A percentile compares a stretch with the other conserved stretches of the same genome.
Evolutionary conservation across 2,329 filamentous ascomycete genomes (phyloP).

Genomic region (Trichoderma koningiopsis): DNA sequence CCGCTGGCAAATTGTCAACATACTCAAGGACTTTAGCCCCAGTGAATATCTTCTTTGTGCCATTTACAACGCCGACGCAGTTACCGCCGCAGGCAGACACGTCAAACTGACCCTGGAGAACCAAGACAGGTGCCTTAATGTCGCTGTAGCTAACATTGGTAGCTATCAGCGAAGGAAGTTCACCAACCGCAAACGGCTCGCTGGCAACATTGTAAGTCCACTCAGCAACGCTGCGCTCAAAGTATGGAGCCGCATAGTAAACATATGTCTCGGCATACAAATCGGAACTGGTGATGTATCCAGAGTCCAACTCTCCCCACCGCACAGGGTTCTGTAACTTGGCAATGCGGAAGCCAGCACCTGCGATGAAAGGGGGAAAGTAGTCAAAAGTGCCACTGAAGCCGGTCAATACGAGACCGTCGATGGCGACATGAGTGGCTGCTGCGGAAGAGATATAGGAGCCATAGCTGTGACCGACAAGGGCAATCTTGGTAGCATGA

Average conservation of each 20-base stretch:
- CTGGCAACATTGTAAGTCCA: slow-evolving; percentile 5
- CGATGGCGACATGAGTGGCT: not conserved
- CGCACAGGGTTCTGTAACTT: not conserved
- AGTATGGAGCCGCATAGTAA: slow-evolving; percentile 5
- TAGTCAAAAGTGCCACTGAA: slow-evolving; percentile 11
- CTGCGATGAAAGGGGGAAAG: slow-evolving; percentile 5
- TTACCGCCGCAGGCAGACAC: slow-evolving; percentile 17
- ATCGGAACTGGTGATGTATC: slow-evolving; percentile 11
- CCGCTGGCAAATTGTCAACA: slow-evolving; percentile 12
- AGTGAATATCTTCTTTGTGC: not conserved
- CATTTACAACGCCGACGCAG: slow-evolving; percentile 13
- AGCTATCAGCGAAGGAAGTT: slow-evolving; percentile 9
- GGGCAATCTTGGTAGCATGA: not conserved
- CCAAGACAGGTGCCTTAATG: slow-evolving; percentile 9
- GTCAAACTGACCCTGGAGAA: slow-evolving; percentile 12
- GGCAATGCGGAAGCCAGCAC: not conserved
- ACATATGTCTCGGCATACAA: slow-evolving; percentile 8
- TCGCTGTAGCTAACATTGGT: not conserved
- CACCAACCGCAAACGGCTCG: slow-evolving; percentile 8
- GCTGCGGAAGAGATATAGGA: slow-evolving; percentile 15
- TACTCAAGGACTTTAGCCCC: slow-evolving; percentile 3
- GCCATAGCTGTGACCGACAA: slow-evolving; percentile 12
- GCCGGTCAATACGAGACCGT: slow-evolving; percentile 5
- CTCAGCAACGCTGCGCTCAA: slow-evolving; percentile 13
- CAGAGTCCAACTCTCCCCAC: slow-evolving; percentile 4